These are phyloP conservation scores for Dissophora ornata DNA, from an alignment of 192 early-diverging fungal genomes.

Conservation along the genomic window DNA sequence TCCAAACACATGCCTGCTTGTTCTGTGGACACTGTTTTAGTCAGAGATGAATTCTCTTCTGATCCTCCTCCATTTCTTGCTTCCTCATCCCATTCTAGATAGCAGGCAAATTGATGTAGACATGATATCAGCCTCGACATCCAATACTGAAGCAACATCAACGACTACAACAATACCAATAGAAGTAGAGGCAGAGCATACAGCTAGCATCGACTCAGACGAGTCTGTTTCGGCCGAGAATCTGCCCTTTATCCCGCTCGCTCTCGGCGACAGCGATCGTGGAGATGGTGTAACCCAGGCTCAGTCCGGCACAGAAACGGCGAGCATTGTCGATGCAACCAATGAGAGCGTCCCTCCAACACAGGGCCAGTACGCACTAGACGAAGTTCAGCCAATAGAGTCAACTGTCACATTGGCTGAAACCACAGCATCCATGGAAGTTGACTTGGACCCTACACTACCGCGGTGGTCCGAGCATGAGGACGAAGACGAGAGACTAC, in stretches of 20 bases:
- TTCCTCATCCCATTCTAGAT: too few relatives aligned
- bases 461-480: constrained; percentile 5
- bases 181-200: too few relatives aligned
- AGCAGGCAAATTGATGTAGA: too few relatives aligned
- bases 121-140: too few relatives aligned
- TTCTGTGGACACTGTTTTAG: too few relatives aligned
- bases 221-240: background rate
- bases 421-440: background rate
- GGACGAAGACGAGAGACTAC: background rate
- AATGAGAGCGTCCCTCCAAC: background rate
- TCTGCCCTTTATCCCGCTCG: background rate
- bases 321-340: background rate
- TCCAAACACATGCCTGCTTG: too few relatives aligned
- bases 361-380: background rate
- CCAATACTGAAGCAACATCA: too few relatives aligned
- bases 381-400: background rate
- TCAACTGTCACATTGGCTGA: too few relatives aligned
- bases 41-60: too few relatives aligned
- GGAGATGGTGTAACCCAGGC: constrained; percentile 15
- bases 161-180: background rate
- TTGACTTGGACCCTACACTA: background rate
- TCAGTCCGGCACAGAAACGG: constrained; percentile 2
- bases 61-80: too few relatives aligned
- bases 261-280: background rate
- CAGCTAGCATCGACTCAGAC: too few relatives aligned